Base-by-base conservation (phyloP, 1,284 basidiomycete species). In the Boletus semigastroideus region DNA sequence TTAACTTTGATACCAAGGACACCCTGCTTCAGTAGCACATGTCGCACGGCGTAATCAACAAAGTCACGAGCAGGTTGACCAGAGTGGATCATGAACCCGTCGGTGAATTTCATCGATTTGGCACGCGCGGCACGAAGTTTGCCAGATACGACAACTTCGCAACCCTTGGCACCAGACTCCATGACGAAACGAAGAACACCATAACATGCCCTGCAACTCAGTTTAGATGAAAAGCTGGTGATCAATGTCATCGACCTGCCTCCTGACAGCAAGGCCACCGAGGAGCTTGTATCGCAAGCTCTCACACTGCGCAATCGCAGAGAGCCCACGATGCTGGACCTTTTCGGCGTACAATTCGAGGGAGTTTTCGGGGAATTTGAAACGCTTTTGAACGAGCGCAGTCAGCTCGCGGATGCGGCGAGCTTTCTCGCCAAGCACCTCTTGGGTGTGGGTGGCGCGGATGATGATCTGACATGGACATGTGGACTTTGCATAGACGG, bases 161-260 rank as follows among this genome's bases (percentile, higher is more conserved):
- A 98, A 77, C 97, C 97, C 82, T 99, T 99, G 64, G 97, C 97
- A 65, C 93, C 93, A 54, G 95, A 98, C 80, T 99, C 97, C 97
- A 99, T 99, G 65, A 99, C 94, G 83, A 98, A 99, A 69, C 97
- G 94, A 71, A 99, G 94, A 65, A 99, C 97, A 92, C 97, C 97
- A 75, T 98, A 99, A 79, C 96, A 98, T 55, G 97, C 97, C 74
- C 96, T 95, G 59, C 38, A 44, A 55, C 17, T 27, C 16, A 30
- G 20, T 10, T 53, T 4, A 58, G 51, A 41, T 38, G 9, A 33
- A 46, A 37, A 34, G 16, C 5, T 1, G 17, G 12, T 14, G 19
- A 4, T 14, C 27, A 39, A n/a, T 13, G 34, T 6, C 17, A 45
- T 83, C 22, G 43, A 63, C 57, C 5, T 66, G 91, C 92, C 93